These are phyloP conservation scores for Polytrichum commune DNA, from an alignment of 225 moss, liverwort and hornwort species.

Conservation along the genomic window DNA sequence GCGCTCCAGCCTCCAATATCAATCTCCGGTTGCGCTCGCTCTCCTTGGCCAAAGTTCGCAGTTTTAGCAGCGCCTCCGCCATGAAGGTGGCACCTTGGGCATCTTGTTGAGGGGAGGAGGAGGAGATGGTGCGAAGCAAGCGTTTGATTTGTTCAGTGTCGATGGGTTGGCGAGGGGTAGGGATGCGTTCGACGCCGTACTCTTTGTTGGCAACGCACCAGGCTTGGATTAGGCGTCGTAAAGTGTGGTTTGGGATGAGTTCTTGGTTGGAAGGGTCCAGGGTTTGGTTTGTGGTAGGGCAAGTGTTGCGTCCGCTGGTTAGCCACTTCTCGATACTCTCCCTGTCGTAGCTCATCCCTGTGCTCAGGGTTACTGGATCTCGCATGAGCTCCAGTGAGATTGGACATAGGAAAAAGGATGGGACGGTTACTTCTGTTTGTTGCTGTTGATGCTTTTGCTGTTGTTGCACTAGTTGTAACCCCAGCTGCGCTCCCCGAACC, in stretches of 20 bases:
- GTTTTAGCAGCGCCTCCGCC: conserved; percentile 25
- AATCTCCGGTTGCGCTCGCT: conserved; percentile 59
- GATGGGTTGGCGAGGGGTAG: conserved; percentile 49
- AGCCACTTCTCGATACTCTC: conserved; percentile 86
- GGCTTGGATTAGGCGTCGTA: conserved; percentile 75
- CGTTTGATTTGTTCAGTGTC: conserved; percentile 35
- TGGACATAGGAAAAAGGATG: conserved; percentile 80
- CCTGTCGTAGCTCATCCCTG: conserved; percentile 92
- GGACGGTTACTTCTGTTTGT: conserved; percentile 27
- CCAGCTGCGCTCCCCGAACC: too few species aligned
- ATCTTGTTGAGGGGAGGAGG: too few species aligned
- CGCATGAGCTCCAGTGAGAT: conserved; percentile 87
- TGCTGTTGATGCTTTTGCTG: background rate
- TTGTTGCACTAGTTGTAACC: too few species aligned
- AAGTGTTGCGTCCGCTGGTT: conserved; percentile 70
- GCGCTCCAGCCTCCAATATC: conserved; percentile 50
- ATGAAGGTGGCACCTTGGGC: background rate
- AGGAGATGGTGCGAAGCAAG: conserved; percentile 21
- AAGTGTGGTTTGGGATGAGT: conserved; percentile 83
- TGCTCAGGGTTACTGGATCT: conserved; percentile 86
- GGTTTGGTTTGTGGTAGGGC: conserved; percentile 82
- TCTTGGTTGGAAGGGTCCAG: conserved; percentile 30
- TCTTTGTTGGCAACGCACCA: conserved; percentile 74
- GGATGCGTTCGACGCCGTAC: conserved; percentile 57
- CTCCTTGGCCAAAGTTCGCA: conserved; percentile 50